Evolutionary conservation across 768 basidiomycete genomes (phyloP).

Genomic region (Rhizopogon vesiculosus): DNA sequence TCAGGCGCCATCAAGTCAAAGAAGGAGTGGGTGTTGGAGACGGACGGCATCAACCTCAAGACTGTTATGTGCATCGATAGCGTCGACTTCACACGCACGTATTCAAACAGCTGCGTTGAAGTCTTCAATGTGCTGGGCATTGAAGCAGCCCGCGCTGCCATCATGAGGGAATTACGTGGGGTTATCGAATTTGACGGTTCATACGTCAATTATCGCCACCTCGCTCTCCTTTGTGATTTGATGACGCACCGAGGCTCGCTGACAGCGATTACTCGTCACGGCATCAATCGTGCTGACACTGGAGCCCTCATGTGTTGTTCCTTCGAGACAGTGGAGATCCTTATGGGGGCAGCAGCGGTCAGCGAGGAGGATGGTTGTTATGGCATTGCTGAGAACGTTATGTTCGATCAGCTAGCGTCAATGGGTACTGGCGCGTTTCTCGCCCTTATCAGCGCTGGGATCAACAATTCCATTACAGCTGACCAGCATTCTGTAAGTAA

Average conservation of each 20-base stretch:
- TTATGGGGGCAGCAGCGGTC: no score
- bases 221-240: slow-evolving; percentile 93
- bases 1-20: slow-evolving; percentile 63
- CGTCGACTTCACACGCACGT: slow-evolving; percentile 89
- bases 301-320: slow-evolving; percentile 98
- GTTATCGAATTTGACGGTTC: slow-evolving; percentile 99
- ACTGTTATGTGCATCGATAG: slow-evolving; percentile 94
- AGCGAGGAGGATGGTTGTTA: no score
- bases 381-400: no score
- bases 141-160: slow-evolving; percentile 91
- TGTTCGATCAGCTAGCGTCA: no score
- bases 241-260: slow-evolving; percentile 95
- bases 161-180: slow-evolving; percentile 88
- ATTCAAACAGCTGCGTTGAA: slow-evolving; percentile 96
- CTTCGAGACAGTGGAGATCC: slow-evolving; percentile 98
- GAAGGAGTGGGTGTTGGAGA: slow-evolving; percentile 94
- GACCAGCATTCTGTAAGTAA: no score
- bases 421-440: no score
- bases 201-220: slow-evolving; percentile 97
- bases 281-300: slow-evolving; percentile 99
- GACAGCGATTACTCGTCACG: slow-evolving; percentile 99
- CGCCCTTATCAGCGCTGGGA: no score
- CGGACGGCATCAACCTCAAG: slow-evolving; percentile 94
- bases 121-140: slow-evolving; percentile 94
- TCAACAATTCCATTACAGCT: no score